Evolutionary conservation across 108 stramenopile species (phyloP).

Genomic region (Seminavis robusta): DNA sequence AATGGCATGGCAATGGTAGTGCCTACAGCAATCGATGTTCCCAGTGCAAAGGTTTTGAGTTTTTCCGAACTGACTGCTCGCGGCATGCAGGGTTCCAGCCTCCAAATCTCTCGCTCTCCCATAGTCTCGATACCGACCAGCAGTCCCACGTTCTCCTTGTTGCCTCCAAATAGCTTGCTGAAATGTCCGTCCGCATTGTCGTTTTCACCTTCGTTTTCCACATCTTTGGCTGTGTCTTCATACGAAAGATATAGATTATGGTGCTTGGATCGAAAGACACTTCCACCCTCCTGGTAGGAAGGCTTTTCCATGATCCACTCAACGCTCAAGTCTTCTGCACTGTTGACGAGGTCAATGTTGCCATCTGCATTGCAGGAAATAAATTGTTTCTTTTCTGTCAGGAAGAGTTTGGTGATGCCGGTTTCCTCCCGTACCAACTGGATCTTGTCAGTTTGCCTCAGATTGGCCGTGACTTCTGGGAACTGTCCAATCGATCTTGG

Average conservation of each 20-base stretch:
- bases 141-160: not conserved
- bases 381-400: not conserved
- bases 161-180: not conserved
- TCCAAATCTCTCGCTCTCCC: slow-evolving; percentile 22
- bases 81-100: slow-evolving; percentile 37
- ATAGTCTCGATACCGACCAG: not conserved
- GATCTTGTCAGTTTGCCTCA: slow-evolving; percentile 27
- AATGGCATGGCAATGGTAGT: slow-evolving; percentile 56
- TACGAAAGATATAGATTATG: slow-evolving; percentile 14
- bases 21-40: slow-evolving; percentile 34
- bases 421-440: slow-evolving; percentile 13
- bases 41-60: slow-evolving; percentile 50
- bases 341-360: not conserved
- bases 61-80: slow-evolving; percentile 36
- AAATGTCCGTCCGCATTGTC: too few species aligned
- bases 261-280: slow-evolving; percentile 15
- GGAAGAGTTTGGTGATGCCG: slow-evolving; percentile 1
- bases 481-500: slow-evolving; percentile 36
- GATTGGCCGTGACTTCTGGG: slow-evolving; percentile 33
- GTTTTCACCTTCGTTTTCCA: slow-evolving; percentile 8
- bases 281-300: slow-evolving; percentile 16
- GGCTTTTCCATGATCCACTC: slow-evolving; percentile 32
- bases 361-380: slow-evolving; percentile 5
- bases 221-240: slow-evolving; percentile 1
- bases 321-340: not conserved